Conservation (phyloP, 768 basidiomycete genomes). For the Tulasnella calospora region DNA sequence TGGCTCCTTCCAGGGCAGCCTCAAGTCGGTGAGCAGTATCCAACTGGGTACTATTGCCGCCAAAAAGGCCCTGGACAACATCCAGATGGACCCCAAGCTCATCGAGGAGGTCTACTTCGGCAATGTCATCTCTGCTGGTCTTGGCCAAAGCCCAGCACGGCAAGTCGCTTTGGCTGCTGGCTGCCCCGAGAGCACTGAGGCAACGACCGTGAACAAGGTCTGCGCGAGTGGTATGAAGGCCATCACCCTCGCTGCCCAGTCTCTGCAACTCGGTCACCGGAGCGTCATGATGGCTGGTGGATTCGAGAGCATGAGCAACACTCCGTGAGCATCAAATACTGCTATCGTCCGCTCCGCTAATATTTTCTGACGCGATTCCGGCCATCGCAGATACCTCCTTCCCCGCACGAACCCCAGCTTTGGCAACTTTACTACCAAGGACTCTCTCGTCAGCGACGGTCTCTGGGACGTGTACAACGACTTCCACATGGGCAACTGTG, state of each 20-base stretch:
- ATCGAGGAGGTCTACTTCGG: conserved; percentile 98
- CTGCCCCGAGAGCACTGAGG: conserved; percentile 77
- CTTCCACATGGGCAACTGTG: conserved; percentile 98
- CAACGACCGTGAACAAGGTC: conserved; percentile 99
- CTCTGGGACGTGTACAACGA: conserved; percentile 98
- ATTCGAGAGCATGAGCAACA: conserved; percentile 99
- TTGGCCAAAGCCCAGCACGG: conserved; percentile 96
- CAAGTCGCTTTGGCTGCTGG: conserved; percentile 94
- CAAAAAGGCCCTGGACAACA: conserved; percentile 81
- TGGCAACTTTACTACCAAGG: conserved; percentile 81
- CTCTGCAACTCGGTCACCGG: conserved; percentile 80
- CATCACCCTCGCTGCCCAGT: conserved; percentile 89
- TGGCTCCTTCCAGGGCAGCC: conserved; percentile 82
- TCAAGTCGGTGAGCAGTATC: conserved; percentile 84
- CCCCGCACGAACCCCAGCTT: conserved; percentile 78
- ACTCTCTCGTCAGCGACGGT: conserved; percentile 87
- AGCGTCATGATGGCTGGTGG: conserved; percentile 89
- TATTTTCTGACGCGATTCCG: not conserved
- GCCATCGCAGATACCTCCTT: conserved; percentile 41
- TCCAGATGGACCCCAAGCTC: conserved; percentile 68
- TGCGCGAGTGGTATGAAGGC: conserved; percentile 97
- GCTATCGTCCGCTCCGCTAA: conserved; percentile 26
- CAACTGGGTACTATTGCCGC: conserved; percentile 85
- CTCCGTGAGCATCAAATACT: conserved; percentile 64
- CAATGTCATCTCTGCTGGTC: conserved; percentile 95